Base-by-base conservation (phyloP, 148 eudicot genomes). In the Selenicereus undatus region DNA sequence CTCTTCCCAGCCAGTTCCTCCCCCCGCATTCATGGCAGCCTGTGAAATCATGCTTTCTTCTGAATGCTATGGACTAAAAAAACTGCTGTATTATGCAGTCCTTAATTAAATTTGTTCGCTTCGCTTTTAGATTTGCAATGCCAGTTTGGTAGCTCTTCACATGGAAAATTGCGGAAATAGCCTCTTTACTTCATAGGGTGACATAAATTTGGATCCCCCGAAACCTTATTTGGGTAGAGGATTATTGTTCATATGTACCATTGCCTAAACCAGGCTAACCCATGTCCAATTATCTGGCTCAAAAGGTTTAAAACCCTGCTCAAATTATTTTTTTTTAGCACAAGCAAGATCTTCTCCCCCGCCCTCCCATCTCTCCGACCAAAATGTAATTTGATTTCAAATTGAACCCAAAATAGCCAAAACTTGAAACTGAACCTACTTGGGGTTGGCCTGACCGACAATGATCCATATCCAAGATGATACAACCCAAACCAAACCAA, bases 1-100 rank as follows among this genome's bases (percentile, higher is more conserved):
- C 78, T 96, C 99, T 75, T 96, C 99, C 99, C 99, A 96, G 29
- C 97, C 98, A 0, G 86, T 83, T 83, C 93, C 94, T 83, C 93
- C 99, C 75, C 90, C 98, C 0, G 89, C 82, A 60, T 86, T 92
- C 92, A 96, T 91, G 64, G 99, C 95, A 32, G 99, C 99, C 99
- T 96, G 71, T 83, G 30, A 64, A 81, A 48, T 9, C 36, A 50
- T 29, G 17, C 22, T 56, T 56, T 52, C 6, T 18, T 56, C 3
- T 56, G 1, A 56, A 56, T 36, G 70, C 43, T 22, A 32, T 58
- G 32, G 13, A 30, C 39, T 20, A 64, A 13, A 60, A 16, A 43
- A 42, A 14, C 22, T 13, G 24, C 10, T 24, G 22, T 10, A 43
- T 11, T 77, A 24, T 8, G 52, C 54, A 62, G 14, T 48, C 32